Conservation (phyloP, 1,139 yeast species). For the Yamadazyma atmosphaerica region DNA sequence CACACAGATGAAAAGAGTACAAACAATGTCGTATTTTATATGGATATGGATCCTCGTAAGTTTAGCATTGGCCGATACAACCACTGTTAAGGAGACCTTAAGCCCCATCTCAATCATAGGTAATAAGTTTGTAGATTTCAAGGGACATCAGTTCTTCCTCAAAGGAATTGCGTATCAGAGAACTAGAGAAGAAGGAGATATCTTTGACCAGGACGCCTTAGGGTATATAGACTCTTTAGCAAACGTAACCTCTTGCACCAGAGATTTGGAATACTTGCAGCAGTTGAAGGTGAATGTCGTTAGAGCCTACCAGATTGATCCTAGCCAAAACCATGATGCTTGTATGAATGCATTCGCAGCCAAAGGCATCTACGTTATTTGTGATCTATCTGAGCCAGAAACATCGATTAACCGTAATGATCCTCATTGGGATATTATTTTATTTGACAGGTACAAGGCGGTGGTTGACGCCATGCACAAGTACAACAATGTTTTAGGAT, state of each 20-base stretch:
- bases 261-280: conserved; percentile 50
- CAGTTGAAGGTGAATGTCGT: conserved; percentile 54
- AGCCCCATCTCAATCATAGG: conserved; percentile 1
- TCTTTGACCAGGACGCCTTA: conserved; percentile 22
- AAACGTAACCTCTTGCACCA: conserved; percentile 42
- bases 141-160: conserved; percentile 52
- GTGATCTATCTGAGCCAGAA: conserved; percentile 58
- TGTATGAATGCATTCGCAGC: conserved; percentile 55
- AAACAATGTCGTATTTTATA: no score
- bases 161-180: conserved; percentile 64
- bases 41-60: no score
- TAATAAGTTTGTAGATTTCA: conserved; percentile 44
- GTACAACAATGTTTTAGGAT: conserved; percentile 54
- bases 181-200: conserved; percentile 33
- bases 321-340: conserved; percentile 48
- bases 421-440: conserved; percentile 49
- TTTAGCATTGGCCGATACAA: no score
- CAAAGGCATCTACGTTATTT: conserved; percentile 56
- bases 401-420: conserved; percentile 47
- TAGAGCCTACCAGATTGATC: conserved; percentile 56
- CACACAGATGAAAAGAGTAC: no score
- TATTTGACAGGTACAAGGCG: conserved; percentile 37
- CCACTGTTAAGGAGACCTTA: no score
- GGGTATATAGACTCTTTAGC: conserved; percentile 57
- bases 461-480: conserved; percentile 53